Evolutionary conservation across 2,329 filamentous ascomycete species (phyloP).

Genomic region (Chalaropsis ovoidea): DNA sequence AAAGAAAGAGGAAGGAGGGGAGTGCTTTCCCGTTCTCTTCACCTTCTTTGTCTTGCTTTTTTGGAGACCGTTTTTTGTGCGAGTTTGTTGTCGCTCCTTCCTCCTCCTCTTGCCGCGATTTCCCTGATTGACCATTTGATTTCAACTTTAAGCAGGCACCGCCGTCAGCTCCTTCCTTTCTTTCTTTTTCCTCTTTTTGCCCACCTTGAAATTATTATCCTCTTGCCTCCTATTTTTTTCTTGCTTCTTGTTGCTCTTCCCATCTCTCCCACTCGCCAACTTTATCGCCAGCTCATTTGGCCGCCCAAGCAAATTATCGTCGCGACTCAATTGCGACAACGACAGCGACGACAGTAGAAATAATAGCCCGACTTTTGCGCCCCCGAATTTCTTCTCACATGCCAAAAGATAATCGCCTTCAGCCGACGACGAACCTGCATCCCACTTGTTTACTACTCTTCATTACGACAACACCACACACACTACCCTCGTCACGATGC

Average conservation of each 20-base stretch:
- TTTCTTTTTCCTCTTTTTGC: neutral
- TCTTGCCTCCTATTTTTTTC: neutral
- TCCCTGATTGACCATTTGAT: neutral
- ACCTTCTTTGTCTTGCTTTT: neutral
- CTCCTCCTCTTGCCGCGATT: neutral
- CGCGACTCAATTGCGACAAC: neutral
- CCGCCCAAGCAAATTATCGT: too few relatives aligned
- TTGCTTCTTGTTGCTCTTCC: neutral
- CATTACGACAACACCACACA: neutral
- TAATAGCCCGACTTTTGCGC: neutral
- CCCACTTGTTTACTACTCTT: neutral
- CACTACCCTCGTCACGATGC: neutral
- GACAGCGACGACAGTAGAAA: neutral
- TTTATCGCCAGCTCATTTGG: too few relatives aligned
- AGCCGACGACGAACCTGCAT: neutral
- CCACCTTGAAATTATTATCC: neutral
- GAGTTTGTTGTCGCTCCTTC: neutral
- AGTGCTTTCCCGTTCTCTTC: neutral
- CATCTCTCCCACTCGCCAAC: neutral
- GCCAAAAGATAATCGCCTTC: neutral
- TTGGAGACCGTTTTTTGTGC: neutral
- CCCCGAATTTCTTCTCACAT: neutral
- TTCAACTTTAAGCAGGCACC: neutral
- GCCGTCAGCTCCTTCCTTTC: slow-evolving; percentile 3
- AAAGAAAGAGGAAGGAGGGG: neutral